Evolutionary conservation across 2,329 filamentous ascomycete genomes (phyloP), one percentile per base, ranked within the genome.

Genomic region (Balansia obtecta): DNA sequence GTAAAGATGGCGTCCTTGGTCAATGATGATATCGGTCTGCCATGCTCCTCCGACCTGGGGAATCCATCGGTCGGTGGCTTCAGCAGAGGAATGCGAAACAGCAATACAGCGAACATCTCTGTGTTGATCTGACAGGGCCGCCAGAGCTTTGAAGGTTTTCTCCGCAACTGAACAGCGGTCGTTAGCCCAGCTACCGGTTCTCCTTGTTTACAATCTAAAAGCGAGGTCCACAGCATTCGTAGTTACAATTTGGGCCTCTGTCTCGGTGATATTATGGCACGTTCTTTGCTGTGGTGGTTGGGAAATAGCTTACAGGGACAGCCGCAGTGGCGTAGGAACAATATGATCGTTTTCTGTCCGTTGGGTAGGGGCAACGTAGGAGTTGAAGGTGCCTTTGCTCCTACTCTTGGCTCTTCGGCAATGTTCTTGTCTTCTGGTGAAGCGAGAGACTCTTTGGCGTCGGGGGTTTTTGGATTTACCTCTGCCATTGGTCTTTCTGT

Each of bases 281-380:
- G 6, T 11, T 22, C 12, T n/a, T 20, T 34, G 13, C 37, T 38
- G 34, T n/a, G 10, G 39, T n/a, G 6, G 13, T 12, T 38, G 12
- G 12, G 16, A 16, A 18, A 45, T 6, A 32, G 65, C 74, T 61
- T 74, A 85, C 84, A 86, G 11, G 84, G 84, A 67, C 83, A 86
- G 34, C 84, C 85, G 61, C 83, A 88, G 62, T 88, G 83, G 34
- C 85, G 73, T 6, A 88, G 71, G 59, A 88, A 88, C 15, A 79
- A 74, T 18, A 88, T 66, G 1, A 88, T 61, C 0, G 75, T 77
- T 0, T 80, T 79, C 57, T 76, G 79, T 22, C 68, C 66, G 41
- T 70, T 64, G 1, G 76, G 74, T n/a, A 85, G 64, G 8, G 61
- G 60, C 6, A 86, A 66, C 52, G 72, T 70, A 27, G 69, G 56